Evolutionary conservation across 345 rosid genomes (phyloP).

Genomic region (Leavenworthia alabamica): DNA sequence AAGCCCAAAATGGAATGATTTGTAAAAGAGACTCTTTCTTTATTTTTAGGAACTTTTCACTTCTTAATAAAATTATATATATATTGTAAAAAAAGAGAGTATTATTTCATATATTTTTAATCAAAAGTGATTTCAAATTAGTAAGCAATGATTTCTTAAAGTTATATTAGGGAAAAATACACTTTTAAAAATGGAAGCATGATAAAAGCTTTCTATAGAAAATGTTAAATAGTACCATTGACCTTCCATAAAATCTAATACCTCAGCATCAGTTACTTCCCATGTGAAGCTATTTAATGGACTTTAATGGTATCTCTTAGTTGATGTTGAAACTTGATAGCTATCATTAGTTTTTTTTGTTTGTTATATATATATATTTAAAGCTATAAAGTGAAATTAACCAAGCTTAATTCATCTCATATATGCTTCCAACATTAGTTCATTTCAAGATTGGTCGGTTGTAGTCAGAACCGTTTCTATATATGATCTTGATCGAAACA

Average conservation of each 20-base stretch:
- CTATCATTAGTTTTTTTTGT: not conserved
- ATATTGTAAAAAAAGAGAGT: not conserved
- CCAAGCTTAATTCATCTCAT: not conserved
- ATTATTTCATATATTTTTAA: too few species aligned
- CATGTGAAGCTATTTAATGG: conserved; percentile 31
- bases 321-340: too few species aligned
- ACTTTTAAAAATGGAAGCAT: not conserved
- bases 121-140: too few species aligned
- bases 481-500: not conserved
- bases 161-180: not conserved
- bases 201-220: not conserved
- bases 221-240: conserved; percentile 22
- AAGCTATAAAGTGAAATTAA: not conserved
- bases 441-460: not conserved
- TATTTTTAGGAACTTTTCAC: not conserved
- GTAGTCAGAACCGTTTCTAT: not conserved
- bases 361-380: too few species aligned
- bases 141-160: not conserved
- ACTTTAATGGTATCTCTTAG: conserved; percentile 17
- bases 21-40: not conserved
- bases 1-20: conserved; percentile 7
- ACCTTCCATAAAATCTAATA: conserved; percentile 22
- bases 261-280: conserved; percentile 21
- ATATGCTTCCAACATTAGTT: not conserved
- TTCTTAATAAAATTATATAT: not conserved